Percentiles rank a stretch among this genome's conserved stretches.
phyloP scores from a whole-genome alignment of 345 rosid species.

The Populus alba region DNA sequence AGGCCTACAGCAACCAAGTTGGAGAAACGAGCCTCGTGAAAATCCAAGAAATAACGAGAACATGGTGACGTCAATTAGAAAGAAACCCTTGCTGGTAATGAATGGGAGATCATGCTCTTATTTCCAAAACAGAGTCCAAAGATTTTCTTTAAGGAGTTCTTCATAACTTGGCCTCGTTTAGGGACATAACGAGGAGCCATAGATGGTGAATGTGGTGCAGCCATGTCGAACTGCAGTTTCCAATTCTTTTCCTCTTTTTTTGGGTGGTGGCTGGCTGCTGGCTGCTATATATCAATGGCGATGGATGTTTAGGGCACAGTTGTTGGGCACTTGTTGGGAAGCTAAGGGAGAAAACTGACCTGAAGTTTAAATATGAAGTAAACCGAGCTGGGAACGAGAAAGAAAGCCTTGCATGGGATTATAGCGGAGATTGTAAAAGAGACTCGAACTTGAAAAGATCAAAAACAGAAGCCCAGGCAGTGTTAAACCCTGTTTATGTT shows the following conservation, averaged over 20 bases:
- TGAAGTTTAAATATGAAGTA: not conserved
- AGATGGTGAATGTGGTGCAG: too few species aligned
- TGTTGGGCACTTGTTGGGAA: too few species aligned
- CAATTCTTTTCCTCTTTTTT: accelerated
- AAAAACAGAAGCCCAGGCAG: too few species aligned
- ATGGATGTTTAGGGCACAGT: not conserved
- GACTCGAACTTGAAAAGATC: not conserved
- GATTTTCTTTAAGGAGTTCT: conserved; percentile 19
- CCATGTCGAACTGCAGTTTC: not conserved
- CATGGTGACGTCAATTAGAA: not conserved
- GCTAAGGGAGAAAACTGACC: not conserved
- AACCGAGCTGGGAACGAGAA: not conserved
- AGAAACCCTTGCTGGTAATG: not conserved
- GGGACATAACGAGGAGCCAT: conserved; percentile 41
- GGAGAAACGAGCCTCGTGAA: not conserved
- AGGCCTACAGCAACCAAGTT: not conserved
- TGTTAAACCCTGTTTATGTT: not conserved
- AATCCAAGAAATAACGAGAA: not conserved
- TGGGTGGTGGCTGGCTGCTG: not conserved
- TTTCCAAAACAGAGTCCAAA: conserved; percentile 16
- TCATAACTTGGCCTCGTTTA: conserved; percentile 46
- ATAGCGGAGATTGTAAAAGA: not conserved
- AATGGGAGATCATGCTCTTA: not conserved
- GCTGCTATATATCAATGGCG: not conserved
- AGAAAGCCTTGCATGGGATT: not conserved